These are phyloP conservation scores for Chiua virens DNA, from an alignment of 768 basidiomycete species.

Conservation along the genomic window DNA sequence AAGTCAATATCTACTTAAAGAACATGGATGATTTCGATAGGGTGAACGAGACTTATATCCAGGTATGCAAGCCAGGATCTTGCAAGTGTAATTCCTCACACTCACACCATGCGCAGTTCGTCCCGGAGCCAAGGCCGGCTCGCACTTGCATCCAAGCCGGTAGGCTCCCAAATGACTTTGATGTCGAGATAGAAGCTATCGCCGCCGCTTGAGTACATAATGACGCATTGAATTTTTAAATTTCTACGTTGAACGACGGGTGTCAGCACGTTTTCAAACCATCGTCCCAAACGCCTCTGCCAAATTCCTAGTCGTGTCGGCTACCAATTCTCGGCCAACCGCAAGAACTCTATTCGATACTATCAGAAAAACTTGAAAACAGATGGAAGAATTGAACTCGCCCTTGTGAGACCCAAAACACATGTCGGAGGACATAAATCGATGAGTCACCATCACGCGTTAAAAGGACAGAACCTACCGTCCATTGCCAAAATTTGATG, in stretches of 20 bases:
- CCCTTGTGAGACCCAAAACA: slow-evolving; percentile 17
- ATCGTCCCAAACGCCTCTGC: slow-evolving; percentile 30
- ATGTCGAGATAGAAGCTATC: slow-evolving; percentile 73
- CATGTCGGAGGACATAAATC: not conserved
- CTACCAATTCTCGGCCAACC: slow-evolving; percentile 38
- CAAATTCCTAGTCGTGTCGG: slow-evolving; percentile 38
- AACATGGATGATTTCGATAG: slow-evolving; percentile 55
- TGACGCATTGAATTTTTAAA: not conserved
- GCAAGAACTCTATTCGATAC: slow-evolving; percentile 33
- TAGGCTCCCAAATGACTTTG: slow-evolving; percentile 64
- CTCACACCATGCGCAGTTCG: slow-evolving; percentile 30
- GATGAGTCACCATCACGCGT: not conserved
- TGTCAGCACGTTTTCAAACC: not conserved
- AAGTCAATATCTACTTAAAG: slow-evolving; percentile 62
- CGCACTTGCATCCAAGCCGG: slow-evolving; percentile 76
- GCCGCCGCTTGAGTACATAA: slow-evolving; percentile 35
- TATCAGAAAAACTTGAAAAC: slow-evolving; percentile 8
- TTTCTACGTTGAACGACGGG: not conserved
- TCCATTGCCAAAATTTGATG: slow-evolving; percentile 79
- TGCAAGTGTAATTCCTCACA: not conserved
- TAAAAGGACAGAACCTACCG: slow-evolving; percentile 39
- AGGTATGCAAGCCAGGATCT: slow-evolving; percentile 33
- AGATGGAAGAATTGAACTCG: slow-evolving; percentile 7
- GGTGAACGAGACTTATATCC: slow-evolving; percentile 59
- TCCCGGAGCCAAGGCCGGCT: slow-evolving; percentile 64